Base-by-base conservation (phyloP, 495 filamentous ascomycete species). In the Pseudevernia furfuracea region DNA sequence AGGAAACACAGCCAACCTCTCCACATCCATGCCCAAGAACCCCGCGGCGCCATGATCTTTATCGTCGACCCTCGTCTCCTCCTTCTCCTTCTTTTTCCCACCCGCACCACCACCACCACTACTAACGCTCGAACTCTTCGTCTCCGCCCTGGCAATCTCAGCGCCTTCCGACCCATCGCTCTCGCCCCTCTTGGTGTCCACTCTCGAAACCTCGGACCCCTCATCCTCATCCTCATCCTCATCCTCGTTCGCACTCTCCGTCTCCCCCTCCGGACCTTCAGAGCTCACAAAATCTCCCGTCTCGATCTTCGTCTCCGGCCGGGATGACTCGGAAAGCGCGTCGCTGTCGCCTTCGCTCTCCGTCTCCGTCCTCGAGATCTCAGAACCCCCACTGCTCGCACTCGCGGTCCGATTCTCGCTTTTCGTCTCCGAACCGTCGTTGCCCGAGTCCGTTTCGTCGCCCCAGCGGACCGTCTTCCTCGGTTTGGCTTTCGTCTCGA, bases 21-120 rank as follows among this genome's bases (percentile, higher is more conserved):
- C 60, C 7, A 56, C 4, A 56, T 62, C 60, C 36, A 55, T 10
- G 25, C 37, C 60, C 49, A 62, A 41, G 12, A 21, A 25, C 23
- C 43, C 49, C 6, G 9, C 48, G 12, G 37, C 48, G 4, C 25
- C 38, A 9, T 38, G 25, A 25, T 60, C 60, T 21, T 23, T 3
- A 4, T 30, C n/a, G 9, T 55, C 12, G 23, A 21, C 37, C n/a
- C 19, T 41, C 15, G 19, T 15, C 17, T 6, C 17, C 25, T 17
- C 34, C 48, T 30, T 37, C 12, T 52, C 28, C 21, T 36, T 14
- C 32, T n/a, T 34, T 25, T 46, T 23, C 44, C 25, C 21, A n/a
- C 53, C n/a, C 60, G 21, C 19, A 19, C 46, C n/a, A 3, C 14
- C 43, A 4, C 6, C 43, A 10, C 43, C 10, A 44, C 21, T 21